Evolutionary conservation across 441 rosid genomes (phyloP), one percentile per base, ranked within the genome.

Genomic region (Pelargonium citronellum): DNA sequence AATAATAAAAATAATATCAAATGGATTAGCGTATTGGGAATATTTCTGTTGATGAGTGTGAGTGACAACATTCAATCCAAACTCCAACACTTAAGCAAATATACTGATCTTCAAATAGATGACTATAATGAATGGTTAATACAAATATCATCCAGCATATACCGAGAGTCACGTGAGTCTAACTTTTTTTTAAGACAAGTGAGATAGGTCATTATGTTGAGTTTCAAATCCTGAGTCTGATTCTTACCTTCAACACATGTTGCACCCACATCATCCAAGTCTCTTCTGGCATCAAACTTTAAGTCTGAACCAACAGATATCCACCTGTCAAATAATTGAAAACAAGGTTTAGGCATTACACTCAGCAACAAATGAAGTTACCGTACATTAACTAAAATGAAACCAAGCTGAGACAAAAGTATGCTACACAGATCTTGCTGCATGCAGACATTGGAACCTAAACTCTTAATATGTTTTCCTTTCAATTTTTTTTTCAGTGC

Each of bases 261-360:
- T 55, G 99, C 97, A 80, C 97, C 95, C 53, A 95, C 91, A 71
- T 95, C 99, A 82, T 91, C 99, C 86, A 95, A 84, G 84, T 95
- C 99, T 80, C 99, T 91, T 81, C 99, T 91, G 62, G 99, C 87
- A 75, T 95, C 99, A 66, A 80, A 91, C 79, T 95, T 95, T 67
- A 95, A 83, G 92, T 95, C 99, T 74, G 97, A 95, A 83, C 97
- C 99, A 81, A 91, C 80, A 70, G 99, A 95, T 81, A 95, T 91
- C 99, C 99, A 95, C 88, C 99, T 95, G 79, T 67, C 82, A 77
- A 81, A 80, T 72, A 75, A 73, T 75, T 61, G 22, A 69, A 72
- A 73, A 72, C 43, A 22, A 58, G 71, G 70, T 8, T 79, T 69
- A 67, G 0, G 51, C 3, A 77, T 65, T 62, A 72, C 55, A 73